Base-by-base conservation (phyloP, 2,329 filamentous ascomycete species). In the Teratosphaeria viscida region DNA sequence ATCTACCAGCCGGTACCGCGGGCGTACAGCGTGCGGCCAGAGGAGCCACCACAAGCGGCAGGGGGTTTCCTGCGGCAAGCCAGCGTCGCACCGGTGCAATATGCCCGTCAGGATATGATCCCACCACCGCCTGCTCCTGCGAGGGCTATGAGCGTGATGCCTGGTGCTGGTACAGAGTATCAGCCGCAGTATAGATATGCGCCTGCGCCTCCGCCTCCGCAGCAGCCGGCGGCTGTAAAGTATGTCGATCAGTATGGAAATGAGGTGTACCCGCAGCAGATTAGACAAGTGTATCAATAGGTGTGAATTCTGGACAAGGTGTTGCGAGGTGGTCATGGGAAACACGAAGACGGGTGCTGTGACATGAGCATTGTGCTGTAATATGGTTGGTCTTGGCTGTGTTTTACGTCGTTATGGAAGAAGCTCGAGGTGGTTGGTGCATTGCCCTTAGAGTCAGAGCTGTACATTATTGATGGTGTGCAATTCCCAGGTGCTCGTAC, bases 31-130 rank as follows among this genome's bases (percentile, higher is more conserved):
- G 67, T 70, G 27, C 68, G 75, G 16, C 77, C 75, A 52, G 75
- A 89, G 26, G 85, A 85, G 11, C 82, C 86, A 81, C 61, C 59
- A 26, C 56, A 52, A 47, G 62, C 64, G 56, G 61, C 63, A 29
- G 57, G 60, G 26, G 60, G 19, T 26, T 65, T 62, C 56, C 29
- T 52, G 5, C 58, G 66, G 10, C 69, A 70, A 55, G 65, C 74
- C 58, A 78, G 76, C 65, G 72, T 77, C 14, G 74, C 75, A 55
- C 76, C 76, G 12, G 68, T 74, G 63, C 67, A 69, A 68, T 75
- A 65, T 72, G 72, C 63, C 64, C 64, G 61, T 29, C 65, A 66
- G 27, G 63, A 61, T 2, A 59, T 59, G 47, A 7, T 59, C 7
- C 57, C 63, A n/a, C 63, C 65, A 4, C 52, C 59, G 23, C 62